Percentiles rank a stretch among this genome's conserved stretches.
These are phyloP conservation scores for Amylocystis lapponica DNA, from an alignment of 768 basidiomycete species.

Conservation along the genomic window DNA sequence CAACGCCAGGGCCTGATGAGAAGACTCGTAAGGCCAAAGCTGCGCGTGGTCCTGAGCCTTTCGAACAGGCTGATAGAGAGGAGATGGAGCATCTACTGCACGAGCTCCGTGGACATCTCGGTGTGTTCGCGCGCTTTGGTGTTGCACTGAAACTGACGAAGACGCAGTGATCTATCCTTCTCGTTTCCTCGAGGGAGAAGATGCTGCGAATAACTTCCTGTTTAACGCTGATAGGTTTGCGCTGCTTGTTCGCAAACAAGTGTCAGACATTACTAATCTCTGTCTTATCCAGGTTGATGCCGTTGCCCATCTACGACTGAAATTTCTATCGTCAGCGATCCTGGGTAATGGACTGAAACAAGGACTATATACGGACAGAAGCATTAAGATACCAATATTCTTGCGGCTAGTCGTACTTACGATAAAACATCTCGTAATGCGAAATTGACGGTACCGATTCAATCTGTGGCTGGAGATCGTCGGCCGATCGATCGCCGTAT, in stretches of 20 bases:
- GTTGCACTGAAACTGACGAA: neutral
- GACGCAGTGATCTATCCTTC: slow-evolving; percentile 75
- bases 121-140: slow-evolving; percentile 32
- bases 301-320: slow-evolving; percentile 69
- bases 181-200: slow-evolving; percentile 90
- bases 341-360: no score
- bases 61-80: slow-evolving; percentile 76
- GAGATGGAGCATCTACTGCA: slow-evolving; percentile 84
- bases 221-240: slow-evolving; percentile 83
- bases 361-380: no score
- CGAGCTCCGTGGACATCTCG: slow-evolving; percentile 80
- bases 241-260: neutral
- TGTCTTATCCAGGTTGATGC: slow-evolving; percentile 47
- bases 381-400: no score
- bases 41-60: slow-evolving; percentile 55
- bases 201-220: slow-evolving; percentile 86
- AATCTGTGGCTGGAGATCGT: no score
- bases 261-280: slow-evolving; percentile 5
- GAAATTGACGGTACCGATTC: no score
- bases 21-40: slow-evolving; percentile 28
- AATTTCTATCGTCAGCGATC: no score
- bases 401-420: no score
- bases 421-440: no score
- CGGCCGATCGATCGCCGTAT: no score
- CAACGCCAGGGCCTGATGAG: slow-evolving; percentile 22